These are phyloP conservation scores for Huntiella moniliformis DNA, from an alignment of 2,329 filamentous ascomycete genomes.

Conservation along the genomic window DNA sequence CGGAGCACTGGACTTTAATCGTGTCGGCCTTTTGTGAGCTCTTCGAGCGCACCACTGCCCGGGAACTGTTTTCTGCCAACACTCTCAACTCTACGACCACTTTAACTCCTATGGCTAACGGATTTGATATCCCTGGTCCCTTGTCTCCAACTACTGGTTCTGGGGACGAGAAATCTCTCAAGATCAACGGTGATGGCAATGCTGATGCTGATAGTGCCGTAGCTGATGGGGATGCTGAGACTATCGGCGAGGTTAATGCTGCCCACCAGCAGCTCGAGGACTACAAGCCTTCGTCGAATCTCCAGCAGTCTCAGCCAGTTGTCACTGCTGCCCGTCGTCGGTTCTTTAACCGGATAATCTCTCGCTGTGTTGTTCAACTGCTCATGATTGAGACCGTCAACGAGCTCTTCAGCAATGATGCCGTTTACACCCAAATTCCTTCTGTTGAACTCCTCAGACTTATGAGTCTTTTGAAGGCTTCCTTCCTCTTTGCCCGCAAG, in stretches of 20 bases:
- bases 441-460: slow-evolving; percentile 74
- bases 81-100: slow-evolving; percentile 35
- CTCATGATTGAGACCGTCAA: slow-evolving; percentile 99
- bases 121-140: slow-evolving; percentile 29
- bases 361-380: slow-evolving; percentile 87
- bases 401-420: slow-evolving; percentile 93
- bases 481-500: slow-evolving; percentile 85
- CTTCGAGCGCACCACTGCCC: slow-evolving; percentile 84
- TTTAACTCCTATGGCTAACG: slow-evolving; percentile 32
- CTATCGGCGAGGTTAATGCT: slow-evolving; percentile 5
- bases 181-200: slow-evolving; percentile 35
- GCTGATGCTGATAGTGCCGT: not conserved
- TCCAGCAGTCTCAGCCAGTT: slow-evolving; percentile 76
- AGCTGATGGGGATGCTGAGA: slow-evolving; percentile 14
- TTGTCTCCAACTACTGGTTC: slow-evolving; percentile 22
- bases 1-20: slow-evolving; percentile 82
- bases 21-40: slow-evolving; percentile 91
- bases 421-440: slow-evolving; percentile 84
- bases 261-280: slow-evolving; percentile 43
- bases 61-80: slow-evolving; percentile 82
- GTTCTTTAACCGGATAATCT: slow-evolving; percentile 99
- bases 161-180: slow-evolving; percentile 36
- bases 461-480: slow-evolving; percentile 89
- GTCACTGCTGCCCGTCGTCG: slow-evolving; percentile 83
- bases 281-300: slow-evolving; percentile 56